Evolutionary conservation across 164 flowering plant genomes (phyloP), one percentile per base, ranked within the genome.

Genomic region (Chloranthus sessilifolius): DNA sequence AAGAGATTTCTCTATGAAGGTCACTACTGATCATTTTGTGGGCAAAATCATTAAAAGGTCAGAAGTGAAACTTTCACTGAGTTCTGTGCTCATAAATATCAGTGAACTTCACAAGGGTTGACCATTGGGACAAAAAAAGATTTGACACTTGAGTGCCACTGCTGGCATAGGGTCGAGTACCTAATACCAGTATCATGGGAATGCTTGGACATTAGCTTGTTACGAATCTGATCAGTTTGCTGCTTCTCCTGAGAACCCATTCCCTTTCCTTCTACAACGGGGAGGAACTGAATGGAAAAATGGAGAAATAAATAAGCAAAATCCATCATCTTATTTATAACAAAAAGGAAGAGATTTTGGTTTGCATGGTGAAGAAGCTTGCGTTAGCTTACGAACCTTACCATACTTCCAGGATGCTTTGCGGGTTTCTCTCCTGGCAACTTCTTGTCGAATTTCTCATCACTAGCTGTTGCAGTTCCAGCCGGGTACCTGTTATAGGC

Each of bases 381-480:
- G 7, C 6, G 2, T 38, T 38, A 9, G 6, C 7, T 1, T 38
- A 7, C 69, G 43, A 51, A 88, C 97, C 95, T 89, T 89, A 42
- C 89, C 73, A 59, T 68, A 74, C 53, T 86, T 89, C 88, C 90
- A 12, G 81, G 60, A 57, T 74, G 81, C 51, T 81, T 81, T 34
- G 68, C 67, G 22, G 87, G 77, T 61, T 89, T 86, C 47, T 89
- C 97, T 45, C 92, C 97, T 1, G 74, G 69, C 51, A 85, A 67
- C 65, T 89, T 89, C 72, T 79, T 83, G 70, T 89, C 97, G 55
- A 89, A 89, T 58, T 86, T 89, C 7, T 95, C 95, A 36, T 87
- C 92, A 62, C 92, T 89, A 7, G 95, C 92, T 10, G 97, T 89
- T 28, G 95, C 56, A 27, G 74, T 74, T 42, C 90, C 82, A 19